Percentiles rank a stretch among this genome's conserved stretches.
Evolutionary conservation across 768 basidiomycete species (phyloP).

Genomic region (Termitomyces sp.): DNA sequence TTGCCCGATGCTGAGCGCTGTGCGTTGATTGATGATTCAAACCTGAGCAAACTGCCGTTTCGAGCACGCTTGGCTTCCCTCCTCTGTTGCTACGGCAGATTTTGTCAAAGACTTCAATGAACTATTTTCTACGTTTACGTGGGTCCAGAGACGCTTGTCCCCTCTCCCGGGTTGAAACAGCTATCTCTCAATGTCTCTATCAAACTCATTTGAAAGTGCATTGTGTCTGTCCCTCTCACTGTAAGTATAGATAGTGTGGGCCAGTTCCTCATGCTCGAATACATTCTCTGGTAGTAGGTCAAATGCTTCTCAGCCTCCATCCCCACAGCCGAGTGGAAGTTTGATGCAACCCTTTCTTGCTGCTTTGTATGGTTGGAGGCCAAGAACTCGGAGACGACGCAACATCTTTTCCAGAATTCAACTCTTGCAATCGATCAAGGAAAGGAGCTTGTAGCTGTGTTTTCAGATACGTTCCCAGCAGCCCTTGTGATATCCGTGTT

Average conservation of each 20-base stretch:
- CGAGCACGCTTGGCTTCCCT: neutral
- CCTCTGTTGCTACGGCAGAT: no score
- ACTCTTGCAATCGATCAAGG: conserved; percentile 4
- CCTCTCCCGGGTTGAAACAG: neutral
- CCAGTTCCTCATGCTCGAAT: neutral
- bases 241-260: no score
- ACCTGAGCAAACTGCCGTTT: neutral
- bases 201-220: no score
- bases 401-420: conserved; percentile 1
- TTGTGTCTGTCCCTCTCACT: no score
- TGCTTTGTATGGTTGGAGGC: conserved; percentile 2
- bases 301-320: neutral
- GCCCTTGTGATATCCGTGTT: conserved; percentile 3
- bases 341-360: conserved; percentile 7
- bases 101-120: no score
- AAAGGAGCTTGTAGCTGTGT: neutral
- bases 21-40: no score
- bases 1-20: no score
- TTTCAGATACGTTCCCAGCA: conserved; percentile 11
- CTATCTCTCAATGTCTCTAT: neutral
- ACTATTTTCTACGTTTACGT: neutral
- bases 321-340: neutral
- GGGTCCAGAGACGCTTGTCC: neutral
- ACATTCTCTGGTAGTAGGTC: neutral
- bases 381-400: conserved; percentile 6